Percentiles rank a stretch among this genome's conserved stretches.
phyloP scores from a whole-genome alignment of 768 basidiomycete species.

The Basidioascus undulatus region DNA sequence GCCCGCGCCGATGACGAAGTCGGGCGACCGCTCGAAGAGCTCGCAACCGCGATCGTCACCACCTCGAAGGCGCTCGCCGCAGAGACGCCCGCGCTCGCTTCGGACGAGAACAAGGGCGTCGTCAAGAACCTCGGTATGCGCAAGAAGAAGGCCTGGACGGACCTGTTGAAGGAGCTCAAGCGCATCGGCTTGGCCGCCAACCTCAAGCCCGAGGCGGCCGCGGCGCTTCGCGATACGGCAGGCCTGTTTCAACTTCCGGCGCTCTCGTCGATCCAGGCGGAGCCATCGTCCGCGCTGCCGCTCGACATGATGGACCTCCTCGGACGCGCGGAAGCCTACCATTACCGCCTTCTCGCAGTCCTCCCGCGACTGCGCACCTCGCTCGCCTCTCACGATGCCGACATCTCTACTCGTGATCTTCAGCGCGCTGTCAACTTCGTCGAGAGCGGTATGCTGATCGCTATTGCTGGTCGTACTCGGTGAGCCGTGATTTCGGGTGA shows the following conservation, averaged over 20 bases:
- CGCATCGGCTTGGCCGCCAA: constrained; percentile 46
- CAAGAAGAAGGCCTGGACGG: constrained; percentile 75
- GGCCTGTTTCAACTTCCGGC: no score
- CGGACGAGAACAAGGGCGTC: constrained; percentile 31
- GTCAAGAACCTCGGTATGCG: constrained; percentile 47
- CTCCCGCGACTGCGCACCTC: constrained; percentile 41
- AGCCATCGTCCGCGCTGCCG: no score
- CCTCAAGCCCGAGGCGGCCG: constrained; percentile 37
- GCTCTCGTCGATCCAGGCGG: no score
- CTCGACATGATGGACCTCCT: constrained; percentile 5
- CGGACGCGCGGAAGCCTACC: constrained; percentile 10
- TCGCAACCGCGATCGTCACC: constrained; percentile 30
- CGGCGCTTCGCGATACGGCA: constrained; percentile 25
- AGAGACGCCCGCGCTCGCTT: constrained; percentile 21
- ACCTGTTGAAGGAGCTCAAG: constrained; percentile 71
- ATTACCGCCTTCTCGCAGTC: constrained; percentile 29
- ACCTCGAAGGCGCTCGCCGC: constrained; percentile 18
- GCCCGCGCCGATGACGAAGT: constrained; percentile 33
- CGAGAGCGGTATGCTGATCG: constrained; percentile 51
- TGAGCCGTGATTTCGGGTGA: no score
- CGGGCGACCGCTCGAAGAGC: no score
- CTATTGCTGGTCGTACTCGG: constrained; percentile 37
- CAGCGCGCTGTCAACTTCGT: constrained; percentile 51
- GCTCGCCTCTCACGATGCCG: constrained; percentile 46
- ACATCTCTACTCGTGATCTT: constrained; percentile 66